Base-by-base conservation (phyloP, 1,284 basidiomycete genomes). In the Cryptococcus sp. region DNA sequence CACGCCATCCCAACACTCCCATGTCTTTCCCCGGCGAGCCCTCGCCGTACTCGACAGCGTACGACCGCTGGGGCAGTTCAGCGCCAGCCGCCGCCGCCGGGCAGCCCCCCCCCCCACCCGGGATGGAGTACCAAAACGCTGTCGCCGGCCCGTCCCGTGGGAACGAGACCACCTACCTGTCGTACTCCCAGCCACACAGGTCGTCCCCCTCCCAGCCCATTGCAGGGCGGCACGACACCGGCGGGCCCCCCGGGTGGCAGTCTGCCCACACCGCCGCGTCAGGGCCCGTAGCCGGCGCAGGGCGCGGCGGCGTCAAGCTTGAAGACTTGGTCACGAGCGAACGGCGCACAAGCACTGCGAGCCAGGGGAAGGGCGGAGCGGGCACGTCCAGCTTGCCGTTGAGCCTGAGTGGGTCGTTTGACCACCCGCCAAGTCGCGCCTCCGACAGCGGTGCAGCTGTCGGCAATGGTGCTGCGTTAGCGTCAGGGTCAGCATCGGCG, bases 241-340 rank as follows among this genome's bases (percentile, higher is more conserved):
- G 20, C 16, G 43, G 35, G 20, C 18, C 33, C 24, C 36, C 45
- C 28, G 43, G 55, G 11, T 63, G 62, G 62, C 59, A 59, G 15
- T 60, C 62, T 7, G 47, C 58, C 8, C 15, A 44, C 42, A n/a
- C 11, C n/a, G 7, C 18, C 18, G 23, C 18, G 42, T 18, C 23
- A 44, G 18, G 42, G 42, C 42, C 18, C 4, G 42, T 44, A 18
- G 42, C 18, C n/a, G 12, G 18, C 20, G 20, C 45, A 46, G 45
- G 52, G 15, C 35, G 53, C 40, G 53, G 56, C 6, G 53, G 54
- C 12, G 63, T 65, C 46, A 65, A 65, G 47, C 53, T 65, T 21
- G 63, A 65, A 40, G 63, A 65, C 48, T 45, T 65, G 13, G 61
- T 64, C 48, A 52, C 43, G 50, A 52, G 23, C 48, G 51, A 54